Conservation (phyloP, 169 alveolate genomes). For the Cryptosporidium canis region DNA sequence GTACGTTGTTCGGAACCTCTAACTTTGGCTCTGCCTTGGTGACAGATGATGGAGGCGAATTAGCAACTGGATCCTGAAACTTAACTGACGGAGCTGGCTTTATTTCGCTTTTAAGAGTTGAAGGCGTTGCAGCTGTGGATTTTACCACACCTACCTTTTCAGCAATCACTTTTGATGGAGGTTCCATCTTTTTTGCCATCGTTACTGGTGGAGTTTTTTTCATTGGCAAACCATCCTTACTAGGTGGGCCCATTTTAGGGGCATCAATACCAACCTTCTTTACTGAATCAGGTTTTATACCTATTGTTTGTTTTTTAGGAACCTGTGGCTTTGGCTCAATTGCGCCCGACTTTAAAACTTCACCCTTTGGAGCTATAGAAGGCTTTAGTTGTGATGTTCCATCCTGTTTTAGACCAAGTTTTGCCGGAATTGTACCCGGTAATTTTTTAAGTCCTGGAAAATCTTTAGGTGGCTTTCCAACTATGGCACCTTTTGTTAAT, state of each 20-base stretch:
- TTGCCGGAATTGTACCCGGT: background rate
- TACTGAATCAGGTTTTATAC: background rate
- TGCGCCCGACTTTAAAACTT: background rate
- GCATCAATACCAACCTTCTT: background rate
- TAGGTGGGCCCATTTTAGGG: background rate
- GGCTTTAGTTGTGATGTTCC: background rate
- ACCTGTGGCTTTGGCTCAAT: background rate
- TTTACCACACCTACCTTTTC: background rate
- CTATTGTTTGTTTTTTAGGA: background rate
- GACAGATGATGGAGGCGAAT: background rate
- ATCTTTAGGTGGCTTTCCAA: slow-evolving; percentile 14
- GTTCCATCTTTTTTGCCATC: background rate
- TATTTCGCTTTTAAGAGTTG: background rate
- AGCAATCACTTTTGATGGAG: background rate
- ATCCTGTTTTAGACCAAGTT: background rate
- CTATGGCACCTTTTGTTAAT: background rate
- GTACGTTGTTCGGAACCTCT: background rate
- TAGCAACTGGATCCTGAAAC: background rate
- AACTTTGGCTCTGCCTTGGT: background rate
- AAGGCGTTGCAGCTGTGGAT: background rate
- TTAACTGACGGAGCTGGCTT: background rate
- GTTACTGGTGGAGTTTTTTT: background rate
- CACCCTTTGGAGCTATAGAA: background rate
- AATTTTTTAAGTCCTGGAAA: background rate
- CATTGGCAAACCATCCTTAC: background rate